Evolutionary conservation across 495 filamentous ascomycete species (phyloP).

Genomic region (Penicillium pulvis): DNA sequence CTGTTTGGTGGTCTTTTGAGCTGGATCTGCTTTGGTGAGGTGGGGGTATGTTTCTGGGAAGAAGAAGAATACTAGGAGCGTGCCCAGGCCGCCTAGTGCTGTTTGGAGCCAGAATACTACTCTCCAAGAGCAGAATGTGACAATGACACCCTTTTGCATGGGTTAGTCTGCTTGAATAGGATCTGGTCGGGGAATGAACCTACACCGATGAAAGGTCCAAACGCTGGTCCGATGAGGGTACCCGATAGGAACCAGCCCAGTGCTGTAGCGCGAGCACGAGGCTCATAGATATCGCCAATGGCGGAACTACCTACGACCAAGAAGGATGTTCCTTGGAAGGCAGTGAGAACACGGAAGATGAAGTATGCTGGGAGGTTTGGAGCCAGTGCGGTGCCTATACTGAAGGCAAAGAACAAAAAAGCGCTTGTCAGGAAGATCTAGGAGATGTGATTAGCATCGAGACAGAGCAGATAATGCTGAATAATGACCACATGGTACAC

Average conservation of each 20-base stretch:
- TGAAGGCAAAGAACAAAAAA: conserved; percentile 65
- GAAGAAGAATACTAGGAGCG: conserved; percentile 61
- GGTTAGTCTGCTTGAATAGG: background rate
- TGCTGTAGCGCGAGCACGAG: conserved; percentile 67
- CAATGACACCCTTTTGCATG: conserved; percentile 57
- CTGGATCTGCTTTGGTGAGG: conserved; percentile 56
- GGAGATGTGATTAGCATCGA: conserved; percentile 12
- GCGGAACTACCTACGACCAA: conserved; percentile 64
- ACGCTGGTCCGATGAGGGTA: conserved; percentile 68
- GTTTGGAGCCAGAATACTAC: conserved; percentile 75
- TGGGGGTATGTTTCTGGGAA: conserved; percentile 71
- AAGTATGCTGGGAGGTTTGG: conserved; percentile 69
- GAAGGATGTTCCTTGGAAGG: conserved; percentile 72
- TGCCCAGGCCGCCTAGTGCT: conserved; percentile 58
- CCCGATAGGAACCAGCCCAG: conserved; percentile 70
- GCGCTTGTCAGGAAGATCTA: conserved; percentile 40
- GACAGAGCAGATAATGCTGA: background rate
- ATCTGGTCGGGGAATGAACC: conserved; percentile 3
- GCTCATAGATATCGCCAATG: conserved; percentile 65
- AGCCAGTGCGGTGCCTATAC: conserved; percentile 65
- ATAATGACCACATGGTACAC: conserved; percentile 14
- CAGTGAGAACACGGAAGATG: conserved; percentile 68
- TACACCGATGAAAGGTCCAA: conserved; percentile 66
- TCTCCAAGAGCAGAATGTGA: conserved; percentile 69
- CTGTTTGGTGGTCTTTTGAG: conserved; percentile 44